These are phyloP conservation scores for Metarhizium brunneum DNA, from an alignment of 2,329 filamentous ascomycete species.

Conservation along the genomic window DNA sequence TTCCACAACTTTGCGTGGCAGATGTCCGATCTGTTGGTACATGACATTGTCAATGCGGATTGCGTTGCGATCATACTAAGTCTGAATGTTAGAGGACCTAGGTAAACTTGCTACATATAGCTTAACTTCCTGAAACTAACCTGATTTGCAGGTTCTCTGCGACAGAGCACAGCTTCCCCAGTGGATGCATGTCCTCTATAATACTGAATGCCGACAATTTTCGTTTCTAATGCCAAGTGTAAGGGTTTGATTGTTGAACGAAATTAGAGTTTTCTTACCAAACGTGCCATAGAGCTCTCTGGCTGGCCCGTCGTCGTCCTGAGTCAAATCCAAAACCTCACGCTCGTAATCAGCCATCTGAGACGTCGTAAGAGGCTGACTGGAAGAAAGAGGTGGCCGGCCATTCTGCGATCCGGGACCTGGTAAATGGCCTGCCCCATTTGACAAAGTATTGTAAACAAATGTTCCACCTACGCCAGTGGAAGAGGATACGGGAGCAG, in stretches of 20 bases:
- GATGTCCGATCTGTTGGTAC: slow-evolving; percentile 67
- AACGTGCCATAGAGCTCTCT: slow-evolving; percentile 39
- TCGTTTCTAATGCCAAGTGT: slow-evolving; percentile 24
- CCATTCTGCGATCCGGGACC: slow-evolving; percentile 7
- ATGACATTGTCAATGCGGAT: slow-evolving; percentile 73
- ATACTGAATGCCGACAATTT: slow-evolving; percentile 45
- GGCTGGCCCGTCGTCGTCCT: slow-evolving; percentile 27
- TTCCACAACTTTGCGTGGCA: slow-evolving; percentile 56
- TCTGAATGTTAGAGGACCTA: background rate
- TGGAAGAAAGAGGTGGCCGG: slow-evolving; percentile 1
- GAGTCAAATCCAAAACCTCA: slow-evolving; percentile 33
- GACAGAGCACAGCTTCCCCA: slow-evolving; percentile 54
- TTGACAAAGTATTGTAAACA: slow-evolving; percentile 6
- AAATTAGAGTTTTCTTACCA: slow-evolving; percentile 18
- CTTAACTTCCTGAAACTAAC: slow-evolving; percentile 16
- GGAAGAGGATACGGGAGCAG: slow-evolving; percentile 7
- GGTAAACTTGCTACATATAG: background rate
- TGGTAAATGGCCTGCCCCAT: slow-evolving; percentile 1
- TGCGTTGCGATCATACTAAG: slow-evolving; percentile 62
- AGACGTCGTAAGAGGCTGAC: background rate
- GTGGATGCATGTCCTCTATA: slow-evolving; percentile 53
- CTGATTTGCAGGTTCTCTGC: slow-evolving; percentile 57
- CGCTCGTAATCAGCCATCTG: slow-evolving; percentile 19
- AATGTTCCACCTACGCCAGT: slow-evolving; percentile 12
- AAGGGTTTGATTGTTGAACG: background rate